phyloP scores from a whole-genome alignment of 148 eudicot species.

The Vaccinium myrtillus region DNA sequence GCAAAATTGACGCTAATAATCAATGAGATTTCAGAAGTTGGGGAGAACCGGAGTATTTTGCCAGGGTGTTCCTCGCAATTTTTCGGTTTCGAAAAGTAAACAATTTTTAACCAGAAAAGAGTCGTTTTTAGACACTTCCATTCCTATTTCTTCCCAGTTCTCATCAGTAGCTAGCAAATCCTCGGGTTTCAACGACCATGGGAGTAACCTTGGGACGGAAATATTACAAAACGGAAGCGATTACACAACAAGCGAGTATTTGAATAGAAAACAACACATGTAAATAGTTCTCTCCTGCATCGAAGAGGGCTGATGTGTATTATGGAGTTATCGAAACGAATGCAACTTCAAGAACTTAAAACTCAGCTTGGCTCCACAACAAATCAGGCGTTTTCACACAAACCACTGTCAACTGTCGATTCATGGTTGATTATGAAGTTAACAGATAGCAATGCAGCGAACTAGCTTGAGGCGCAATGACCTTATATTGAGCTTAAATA shows the following conservation, averaged over 20 bases:
- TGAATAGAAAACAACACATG: not conserved
- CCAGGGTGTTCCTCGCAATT: no score
- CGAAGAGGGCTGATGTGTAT: not conserved
- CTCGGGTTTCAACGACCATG: not conserved
- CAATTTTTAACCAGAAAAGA: no score
- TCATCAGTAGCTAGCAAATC: no score
- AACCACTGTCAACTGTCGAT: not conserved
- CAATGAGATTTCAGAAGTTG: no score
- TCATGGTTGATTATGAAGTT: not conserved
- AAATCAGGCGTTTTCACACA: not conserved
- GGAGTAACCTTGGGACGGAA: not conserved
- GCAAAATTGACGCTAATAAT: no score
- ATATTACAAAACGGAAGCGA: not conserved
- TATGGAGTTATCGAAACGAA: not conserved
- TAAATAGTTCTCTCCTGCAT: not conserved
- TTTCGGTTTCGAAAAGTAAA: no score
- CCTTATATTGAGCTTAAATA: not conserved
- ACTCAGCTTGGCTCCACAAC: not conserved
- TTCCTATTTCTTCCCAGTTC: no score
- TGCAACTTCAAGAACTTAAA: not conserved
- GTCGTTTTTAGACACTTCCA: no score
- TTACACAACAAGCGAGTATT: not conserved
- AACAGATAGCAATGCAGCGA: not conserved
- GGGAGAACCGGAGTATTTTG: no score
- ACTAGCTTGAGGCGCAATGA: not conserved